phyloP scores from a whole-genome alignment of 768 basidiomycete species.

The Hygrophorus pudorinus region DNA sequence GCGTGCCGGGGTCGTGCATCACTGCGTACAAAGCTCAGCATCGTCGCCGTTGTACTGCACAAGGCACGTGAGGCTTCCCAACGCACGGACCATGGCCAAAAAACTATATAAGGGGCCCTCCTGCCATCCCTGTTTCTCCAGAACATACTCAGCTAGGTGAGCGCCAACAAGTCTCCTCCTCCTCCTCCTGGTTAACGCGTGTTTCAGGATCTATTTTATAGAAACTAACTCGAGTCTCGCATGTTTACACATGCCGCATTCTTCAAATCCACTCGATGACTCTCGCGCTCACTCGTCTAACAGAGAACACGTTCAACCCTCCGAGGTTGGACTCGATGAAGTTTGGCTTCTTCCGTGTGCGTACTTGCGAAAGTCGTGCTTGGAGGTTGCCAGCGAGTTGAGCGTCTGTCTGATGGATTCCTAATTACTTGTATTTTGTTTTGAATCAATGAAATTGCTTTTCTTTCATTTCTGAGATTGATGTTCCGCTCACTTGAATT shows the following conservation, averaged over 20 bases:
- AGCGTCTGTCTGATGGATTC: conserved; percentile 47
- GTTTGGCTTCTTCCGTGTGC: conserved; percentile 28
- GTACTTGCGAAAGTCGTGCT: conserved; percentile 15
- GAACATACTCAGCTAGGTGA: conserved; percentile 54
- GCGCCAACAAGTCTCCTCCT: too few species aligned
- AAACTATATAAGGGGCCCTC: conserved; percentile 22
- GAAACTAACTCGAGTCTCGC: conserved; percentile 64
- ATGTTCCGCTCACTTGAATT: too few species aligned
- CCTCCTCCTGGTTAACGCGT: too few species aligned
- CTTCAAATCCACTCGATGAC: conserved; percentile 56
- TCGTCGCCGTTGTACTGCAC: too few species aligned
- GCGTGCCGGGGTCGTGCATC: too few species aligned
- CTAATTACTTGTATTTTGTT: conserved; percentile 7
- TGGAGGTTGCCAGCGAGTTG: conserved; percentile 32
- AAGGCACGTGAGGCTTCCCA: conserved; percentile 1
- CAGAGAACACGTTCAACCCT: conserved; percentile 40
- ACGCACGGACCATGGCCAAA: conserved; percentile 26
- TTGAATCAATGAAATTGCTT: background rate
- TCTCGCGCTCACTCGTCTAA: conserved; percentile 44
- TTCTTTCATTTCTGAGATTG: too few species aligned
- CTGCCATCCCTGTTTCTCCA: conserved; percentile 23
- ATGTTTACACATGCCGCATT: conserved; percentile 60
- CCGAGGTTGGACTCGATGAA: conserved; percentile 35
- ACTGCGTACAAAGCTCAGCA: too few species aligned
- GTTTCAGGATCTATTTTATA: conserved; percentile 54